Base-by-base conservation (phyloP, 441 rosid genomes). In the Bocquillonia castaneifolia region DNA sequence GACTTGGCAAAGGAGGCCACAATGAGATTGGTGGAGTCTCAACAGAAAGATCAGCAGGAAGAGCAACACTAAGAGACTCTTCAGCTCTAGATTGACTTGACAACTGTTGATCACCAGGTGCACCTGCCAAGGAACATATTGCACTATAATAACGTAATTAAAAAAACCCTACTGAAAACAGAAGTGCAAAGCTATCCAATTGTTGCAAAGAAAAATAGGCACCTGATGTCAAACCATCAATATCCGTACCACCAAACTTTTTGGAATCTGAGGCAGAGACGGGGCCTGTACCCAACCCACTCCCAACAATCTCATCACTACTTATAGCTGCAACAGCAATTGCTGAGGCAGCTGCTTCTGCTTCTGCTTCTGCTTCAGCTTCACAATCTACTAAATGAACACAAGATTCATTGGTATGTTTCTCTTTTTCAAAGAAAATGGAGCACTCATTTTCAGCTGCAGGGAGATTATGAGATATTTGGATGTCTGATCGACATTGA, bases 21-120 rank as follows among this genome's bases (percentile, higher is more conserved):
- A 86, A 50, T 61, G 96, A 85, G 53, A 90, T 83, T 50, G 97
- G 97, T 13, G 87, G 83, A 17, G 84, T 95, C 64, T 92, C 99
- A 54, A 92, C 90, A 68, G 97, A 90, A 45, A 95, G 96, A 82
- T 95, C 99, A 55, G 96, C 97, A 31, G 98, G 99, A 66, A 95
- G 96, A 68, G 99, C 81, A 55, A 92, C 92, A 76, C 74, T 86
- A 39, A 95, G 83, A 68, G 95, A 82, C 76, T 95, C 96, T 79
- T 90, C 99, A 42, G 83, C 85, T 75, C 85, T 89, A 50, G 93
- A 84, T 68, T 77, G 90, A 82, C 82, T 78, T 68, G 83, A 80
- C 32, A 75, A 61, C 18, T 82, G 82, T 71, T 84, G 84, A 75
- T 82, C 86, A 73, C 77, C 78, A 71, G 75, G 76, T 40, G 69